Percentiles rank a stretch among this genome's conserved stretches.
These are phyloP conservation scores for Glycine soja DNA, from an alignment of 306 rosid genomes.

Conservation along the genomic window DNA sequence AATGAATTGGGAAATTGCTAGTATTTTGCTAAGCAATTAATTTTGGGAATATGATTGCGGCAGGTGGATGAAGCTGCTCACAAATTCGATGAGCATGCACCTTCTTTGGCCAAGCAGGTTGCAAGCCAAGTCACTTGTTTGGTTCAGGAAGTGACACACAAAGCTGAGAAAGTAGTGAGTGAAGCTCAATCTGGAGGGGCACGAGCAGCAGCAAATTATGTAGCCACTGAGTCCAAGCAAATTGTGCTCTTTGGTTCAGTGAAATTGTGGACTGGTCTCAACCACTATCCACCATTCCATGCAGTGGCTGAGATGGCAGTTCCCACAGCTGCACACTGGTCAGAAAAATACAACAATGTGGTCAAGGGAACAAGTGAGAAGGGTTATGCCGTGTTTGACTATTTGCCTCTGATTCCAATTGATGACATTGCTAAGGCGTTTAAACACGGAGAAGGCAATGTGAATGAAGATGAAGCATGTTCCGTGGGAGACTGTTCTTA, in stretches of 20 bases:
- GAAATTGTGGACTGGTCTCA: constrained; percentile 59
- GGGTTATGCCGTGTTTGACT: constrained; percentile 52
- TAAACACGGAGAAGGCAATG: constrained; percentile 43
- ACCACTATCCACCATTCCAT: constrained; percentile 57
- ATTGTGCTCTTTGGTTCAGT: constrained; percentile 50
- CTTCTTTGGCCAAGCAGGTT: constrained; percentile 63
- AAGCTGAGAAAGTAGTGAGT: constrained; percentile 53
- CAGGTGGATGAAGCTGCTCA: constrained; percentile 72
- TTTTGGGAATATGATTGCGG: not conserved
- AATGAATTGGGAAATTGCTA: too few relatives aligned
- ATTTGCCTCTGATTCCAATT: constrained; percentile 76
- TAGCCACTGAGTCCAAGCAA: constrained; percentile 65
- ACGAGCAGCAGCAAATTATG: constrained; percentile 58
- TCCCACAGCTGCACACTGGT: constrained; percentile 57
- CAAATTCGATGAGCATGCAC: constrained; percentile 69
- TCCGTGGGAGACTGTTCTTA: constrained; percentile 37
- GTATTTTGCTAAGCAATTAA: too few relatives aligned
- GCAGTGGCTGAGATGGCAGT: constrained; percentile 62
- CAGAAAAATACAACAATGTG: constrained; percentile 66
- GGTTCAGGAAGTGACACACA: constrained; percentile 48
- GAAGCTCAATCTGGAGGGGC: constrained; percentile 73
- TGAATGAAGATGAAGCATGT: constrained; percentile 41
- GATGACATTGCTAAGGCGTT: constrained; percentile 68
- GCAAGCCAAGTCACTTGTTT: constrained; percentile 50
- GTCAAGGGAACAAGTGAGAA: constrained; percentile 55